phyloP scores from a whole-genome alignment of 148 eudicot species.

The Rhododendron mucronatum region DNA sequence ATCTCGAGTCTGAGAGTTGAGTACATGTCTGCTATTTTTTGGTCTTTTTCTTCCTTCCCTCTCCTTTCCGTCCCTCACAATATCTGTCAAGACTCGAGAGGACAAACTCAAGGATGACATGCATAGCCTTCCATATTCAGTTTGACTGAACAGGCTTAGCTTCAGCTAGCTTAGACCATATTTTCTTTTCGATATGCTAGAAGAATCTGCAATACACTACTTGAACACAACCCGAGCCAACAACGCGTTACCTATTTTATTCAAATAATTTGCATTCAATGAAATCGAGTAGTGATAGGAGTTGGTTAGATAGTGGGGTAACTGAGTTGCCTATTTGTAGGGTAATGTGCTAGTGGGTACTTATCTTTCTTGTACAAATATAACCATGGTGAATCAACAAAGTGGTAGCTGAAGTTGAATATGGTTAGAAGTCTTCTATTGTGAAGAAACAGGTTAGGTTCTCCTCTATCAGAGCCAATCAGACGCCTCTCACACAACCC shows the following conservation, averaged over 20 bases:
- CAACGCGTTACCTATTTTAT: not conserved
- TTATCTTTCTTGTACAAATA: not conserved
- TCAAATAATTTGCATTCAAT: not conserved
- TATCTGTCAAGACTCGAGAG: not conserved
- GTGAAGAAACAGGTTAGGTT: not conserved
- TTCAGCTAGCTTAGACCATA: not conserved
- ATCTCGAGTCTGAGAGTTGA: not conserved
- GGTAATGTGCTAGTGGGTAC: not conserved
- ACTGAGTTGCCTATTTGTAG: not conserved
- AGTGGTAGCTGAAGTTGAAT: not conserved
- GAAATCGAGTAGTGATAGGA: not conserved
- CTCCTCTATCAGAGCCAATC: not conserved
- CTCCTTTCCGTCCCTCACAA: not conserved
- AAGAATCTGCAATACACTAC: not conserved
- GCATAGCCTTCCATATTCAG: not conserved
- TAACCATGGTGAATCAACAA: not conserved
- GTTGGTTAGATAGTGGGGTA: not conserved
- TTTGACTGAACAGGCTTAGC: not conserved
- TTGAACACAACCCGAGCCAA: not conserved
- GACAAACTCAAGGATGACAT: not conserved
- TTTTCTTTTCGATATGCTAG: not conserved
- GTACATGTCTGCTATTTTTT: too few species aligned
- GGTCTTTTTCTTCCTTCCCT: too few species aligned
- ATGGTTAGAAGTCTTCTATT: not conserved
- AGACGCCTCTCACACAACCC: too few species aligned